phyloP scores from a whole-genome alignment of 2,329 filamentous ascomycete species.

The Metarhizium rileyi region DNA sequence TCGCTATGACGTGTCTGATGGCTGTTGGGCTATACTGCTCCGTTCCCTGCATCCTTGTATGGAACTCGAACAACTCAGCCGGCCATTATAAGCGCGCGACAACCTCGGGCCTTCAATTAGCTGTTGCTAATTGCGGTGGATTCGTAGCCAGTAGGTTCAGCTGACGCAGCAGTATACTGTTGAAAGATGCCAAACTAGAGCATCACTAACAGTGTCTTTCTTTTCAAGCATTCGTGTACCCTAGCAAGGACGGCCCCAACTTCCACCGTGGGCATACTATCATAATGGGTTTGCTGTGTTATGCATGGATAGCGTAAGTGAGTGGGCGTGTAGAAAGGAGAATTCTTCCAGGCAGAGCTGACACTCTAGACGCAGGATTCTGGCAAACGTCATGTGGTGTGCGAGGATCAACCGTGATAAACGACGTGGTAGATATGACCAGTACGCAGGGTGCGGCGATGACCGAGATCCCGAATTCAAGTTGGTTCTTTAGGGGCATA shows the following conservation, averaged over 20 bases:
- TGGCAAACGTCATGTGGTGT: constrained; percentile 49
- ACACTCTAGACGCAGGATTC: constrained; percentile 22
- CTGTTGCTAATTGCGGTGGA: constrained; percentile 57
- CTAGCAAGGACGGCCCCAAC: constrained; percentile 41
- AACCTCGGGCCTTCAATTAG: constrained; percentile 53
- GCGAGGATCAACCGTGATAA: constrained; percentile 56
- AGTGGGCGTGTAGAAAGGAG: not conserved
- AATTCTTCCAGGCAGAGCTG: not conserved
- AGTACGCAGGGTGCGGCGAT: constrained; percentile 47
- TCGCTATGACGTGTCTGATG: constrained; percentile 60
- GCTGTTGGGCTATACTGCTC: constrained; percentile 54
- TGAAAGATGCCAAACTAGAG: not conserved
- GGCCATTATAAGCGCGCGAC: constrained; percentile 63
- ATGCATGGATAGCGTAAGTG: constrained; percentile 53
- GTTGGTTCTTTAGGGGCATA: constrained; percentile 40
- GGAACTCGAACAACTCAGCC: constrained; percentile 59
- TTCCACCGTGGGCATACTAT: constrained; percentile 54
- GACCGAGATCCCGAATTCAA: constrained; percentile 54
- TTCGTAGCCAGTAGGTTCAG: constrained; percentile 48
- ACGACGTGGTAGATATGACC: constrained; percentile 45
- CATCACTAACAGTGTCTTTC: not conserved
- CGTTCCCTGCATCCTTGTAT: constrained; percentile 53
- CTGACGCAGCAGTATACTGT: not conserved
- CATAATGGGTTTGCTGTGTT: constrained; percentile 48
- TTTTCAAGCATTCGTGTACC: constrained; percentile 48